Base-by-base conservation (phyloP, 192 early-diverging fungal genomes). In the Phlyctochytrium bullatum region DNA sequence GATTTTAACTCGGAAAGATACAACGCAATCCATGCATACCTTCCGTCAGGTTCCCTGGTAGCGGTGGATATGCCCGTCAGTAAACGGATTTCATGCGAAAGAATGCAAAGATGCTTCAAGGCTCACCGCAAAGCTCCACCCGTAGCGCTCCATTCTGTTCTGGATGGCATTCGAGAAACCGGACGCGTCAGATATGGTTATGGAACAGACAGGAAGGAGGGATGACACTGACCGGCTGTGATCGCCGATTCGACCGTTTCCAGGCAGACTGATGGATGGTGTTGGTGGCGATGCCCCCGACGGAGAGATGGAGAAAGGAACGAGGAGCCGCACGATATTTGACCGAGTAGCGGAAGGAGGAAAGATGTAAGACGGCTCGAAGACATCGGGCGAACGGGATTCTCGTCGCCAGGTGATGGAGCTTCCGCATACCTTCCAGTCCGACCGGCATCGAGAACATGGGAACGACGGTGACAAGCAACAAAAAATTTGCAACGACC, bases 111-210 rank as follows among this genome's bases (percentile, higher is more conserved):
- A n/a, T n/a, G n/a, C n/a, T n/a, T n/a, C n/a, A n/a, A n/a, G n/a
- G n/a, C n/a, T n/a, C n/a, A n/a, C n/a, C 86, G 74, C 88, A 89
- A 30, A 89, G 73, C 56, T 89, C 88, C 23, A 89, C 76, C 25
- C 88, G 64, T 1, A 60, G 64, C 23, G 85, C 88, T 1, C 87
- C 82, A 36, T 80, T 76, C 25, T 76, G 58, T 61, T 88, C 85
- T 78, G 68, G 6, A 30, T 29, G 31, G 14, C 14, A 61, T 29
- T 14, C 24, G 60, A 3, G n/a, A n/a, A n/a, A n/a, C n/a, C n/a
- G n/a, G n/a, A n/a, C n/a, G n/a, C n/a, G n/a, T n/a, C n/a, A n/a
- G 4, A 27, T 3, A 3, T 4, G 10, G 60, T 4, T 34, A 12
- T 3, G 16, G 35, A 6, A 24, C 60, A 3, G 12, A 63, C 32